Base-by-base conservation (phyloP, 1,284 basidiomycete genomes). In the Mycena citricolor region DNA sequence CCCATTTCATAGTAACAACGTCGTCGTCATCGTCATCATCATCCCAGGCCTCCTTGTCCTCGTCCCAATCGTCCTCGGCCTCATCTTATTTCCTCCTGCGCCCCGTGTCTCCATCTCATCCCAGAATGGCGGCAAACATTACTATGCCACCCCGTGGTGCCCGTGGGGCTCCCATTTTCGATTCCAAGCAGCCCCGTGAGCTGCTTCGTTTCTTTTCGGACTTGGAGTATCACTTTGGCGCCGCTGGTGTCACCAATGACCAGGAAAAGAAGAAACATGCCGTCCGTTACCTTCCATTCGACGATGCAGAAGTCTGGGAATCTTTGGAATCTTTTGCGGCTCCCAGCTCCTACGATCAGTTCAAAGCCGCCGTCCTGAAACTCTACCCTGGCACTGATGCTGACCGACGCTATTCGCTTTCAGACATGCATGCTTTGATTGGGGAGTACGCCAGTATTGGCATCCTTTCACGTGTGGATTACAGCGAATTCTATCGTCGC, bases 281-380 rank as follows among this genome's bases (percentile, higher is more conserved):
- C 8, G 40, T 37, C 16, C 26, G 44, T 16, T 47, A 47, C 21
- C 24, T 47, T 2, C 39, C 39, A 2, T 16, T 29, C 1, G 32
- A 34, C 32, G 43, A 42, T 30, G 30, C 41, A 1, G 47, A 49
- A n/a, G 29, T 8, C 4, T 49, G 47, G 47, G 24, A 42, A 6
- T 41, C 5, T 6, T 28, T 49, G n/a, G 2, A 20, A 4, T 35
- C 39, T 32, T 49, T 43, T n/a, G 23, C 36, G 17, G 11, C 41
- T 7, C 37, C 26, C n/a, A 33, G 10, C 4, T 20, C 38, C 21
- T 46, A 40, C 16, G 32, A 3, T 6, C 25, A 39, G 11, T 46
- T 46, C 44, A 39, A 35, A 33, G 31, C 17, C n/a, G 43, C 35
- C 8, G 31, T 45, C 5, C 4, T 39, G 21, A 45, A 39, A 16